phyloP scores from a whole-genome alignment of 2,329 filamentous ascomycete species.

The Beauveria rudraprayagi region DNA sequence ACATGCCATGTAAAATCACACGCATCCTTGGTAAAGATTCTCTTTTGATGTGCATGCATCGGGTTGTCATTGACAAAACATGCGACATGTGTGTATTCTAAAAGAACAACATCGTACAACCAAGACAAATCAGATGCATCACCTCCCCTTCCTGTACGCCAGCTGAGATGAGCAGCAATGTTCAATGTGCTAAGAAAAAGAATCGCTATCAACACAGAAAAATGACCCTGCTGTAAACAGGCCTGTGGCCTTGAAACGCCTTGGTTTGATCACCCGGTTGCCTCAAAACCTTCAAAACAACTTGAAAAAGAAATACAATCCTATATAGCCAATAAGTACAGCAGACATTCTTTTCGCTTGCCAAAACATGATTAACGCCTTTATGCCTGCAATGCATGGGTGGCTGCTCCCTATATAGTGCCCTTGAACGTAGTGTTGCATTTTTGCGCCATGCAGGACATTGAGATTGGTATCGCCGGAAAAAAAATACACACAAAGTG shows the following conservation, averaged over 20 bases:
- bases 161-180: neutral
- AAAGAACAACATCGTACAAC: neutral
- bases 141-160: neutral
- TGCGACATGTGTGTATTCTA: neutral
- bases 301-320: constrained; percentile 7
- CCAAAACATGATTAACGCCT: constrained; percentile 7
- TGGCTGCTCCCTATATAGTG: neutral
- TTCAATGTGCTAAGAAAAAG: constrained; percentile 1
- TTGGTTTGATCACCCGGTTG: neutral
- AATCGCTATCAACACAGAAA: neutral
- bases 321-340: constrained; percentile 14
- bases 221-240: constrained; percentile 1
- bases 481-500: neutral
- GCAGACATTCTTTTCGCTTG: neutral
- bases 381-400: constrained; percentile 9
- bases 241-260: neutral
- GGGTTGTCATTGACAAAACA: neutral
- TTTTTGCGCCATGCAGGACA: constrained; percentile 21
- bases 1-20: constrained; percentile 43
- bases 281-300: constrained; percentile 9
- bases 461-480: constrained; percentile 20
- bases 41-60: neutral
- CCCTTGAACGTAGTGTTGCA: neutral
- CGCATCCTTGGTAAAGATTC: neutral
- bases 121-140: neutral